A percentile compares a stretch with the other conserved stretches of the same genome.
Evolutionary conservation across 129 eudicot species (phyloP).

Genomic region (Flaveria bidentis): DNA sequence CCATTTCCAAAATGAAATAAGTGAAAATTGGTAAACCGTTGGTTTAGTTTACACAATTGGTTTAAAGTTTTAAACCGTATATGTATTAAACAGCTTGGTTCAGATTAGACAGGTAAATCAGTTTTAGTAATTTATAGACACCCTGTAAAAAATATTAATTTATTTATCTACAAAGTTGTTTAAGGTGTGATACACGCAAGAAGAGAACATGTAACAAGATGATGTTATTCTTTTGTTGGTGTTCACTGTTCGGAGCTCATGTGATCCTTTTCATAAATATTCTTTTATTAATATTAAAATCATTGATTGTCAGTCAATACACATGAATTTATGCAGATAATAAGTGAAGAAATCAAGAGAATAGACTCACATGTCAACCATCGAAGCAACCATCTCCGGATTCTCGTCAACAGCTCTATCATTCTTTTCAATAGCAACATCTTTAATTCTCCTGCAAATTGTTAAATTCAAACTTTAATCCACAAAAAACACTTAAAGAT

Average conservation of each 20-base stretch:
- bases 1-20: too few species aligned
- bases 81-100: too few species aligned
- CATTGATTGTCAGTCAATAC: constrained; percentile 39
- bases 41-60: too few species aligned
- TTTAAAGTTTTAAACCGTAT: too few species aligned
- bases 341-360: constrained; percentile 21
- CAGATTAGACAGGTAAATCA: too few species aligned
- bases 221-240: constrained; percentile 26
- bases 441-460: constrained; percentile 48
- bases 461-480: neutral
- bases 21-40: too few species aligned
- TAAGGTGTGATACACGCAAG: constrained; percentile 2
- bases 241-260: constrained; percentile 52
- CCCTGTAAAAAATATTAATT: too few species aligned
- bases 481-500: neutral
- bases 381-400: constrained; percentile 63
- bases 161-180: too few species aligned
- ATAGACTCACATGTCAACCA: constrained; percentile 68
- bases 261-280: constrained; percentile 38
- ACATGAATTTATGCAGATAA: constrained; percentile 39
- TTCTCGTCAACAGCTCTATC: constrained; percentile 57
- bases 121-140: too few species aligned
- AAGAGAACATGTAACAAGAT: constrained; percentile 26
- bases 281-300: constrained; percentile 31
- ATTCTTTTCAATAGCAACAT: constrained; percentile 45